phyloP scores from a whole-genome alignment of 768 basidiomycete species.

The Pleurotus pulmonarius region DNA sequence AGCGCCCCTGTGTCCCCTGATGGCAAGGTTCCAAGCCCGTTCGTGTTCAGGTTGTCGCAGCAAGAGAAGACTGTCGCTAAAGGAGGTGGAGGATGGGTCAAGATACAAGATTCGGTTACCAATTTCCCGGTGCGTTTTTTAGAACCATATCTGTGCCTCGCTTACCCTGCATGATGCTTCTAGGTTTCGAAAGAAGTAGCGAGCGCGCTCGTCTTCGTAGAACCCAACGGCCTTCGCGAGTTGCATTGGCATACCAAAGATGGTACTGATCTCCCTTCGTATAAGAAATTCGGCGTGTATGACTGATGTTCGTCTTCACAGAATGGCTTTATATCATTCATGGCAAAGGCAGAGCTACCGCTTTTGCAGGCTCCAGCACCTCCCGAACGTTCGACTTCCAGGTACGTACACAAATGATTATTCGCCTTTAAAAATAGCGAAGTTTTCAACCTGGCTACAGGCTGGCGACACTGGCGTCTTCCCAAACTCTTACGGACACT shows the following conservation, averaged over 20 bases:
- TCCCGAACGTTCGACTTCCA: conserved; percentile 15
- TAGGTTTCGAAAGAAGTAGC: conserved; percentile 12
- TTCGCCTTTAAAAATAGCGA: not conserved
- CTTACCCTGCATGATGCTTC: not conserved
- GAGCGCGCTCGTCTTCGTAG: conserved; percentile 12
- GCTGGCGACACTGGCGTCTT: conserved; percentile 15
- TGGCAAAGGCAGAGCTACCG: conserved; percentile 12
- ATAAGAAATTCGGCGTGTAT: not conserved
- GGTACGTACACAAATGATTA: not conserved
- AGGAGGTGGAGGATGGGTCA: conserved; percentile 14
- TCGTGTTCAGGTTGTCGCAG: conserved; percentile 12
- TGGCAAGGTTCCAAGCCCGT: conserved; percentile 14
- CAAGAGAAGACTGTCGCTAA: conserved; percentile 13
- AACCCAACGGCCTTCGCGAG: conserved; percentile 14
- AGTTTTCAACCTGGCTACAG: not conserved
- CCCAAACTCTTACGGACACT: conserved; percentile 14
- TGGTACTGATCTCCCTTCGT: not conserved
- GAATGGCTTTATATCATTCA: conserved; percentile 15
- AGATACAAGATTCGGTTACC: conserved; percentile 14
- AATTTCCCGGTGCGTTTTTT: conserved; percentile 10
- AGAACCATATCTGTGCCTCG: not conserved
- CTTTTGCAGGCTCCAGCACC: conserved; percentile 14
- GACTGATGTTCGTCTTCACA: not conserved
- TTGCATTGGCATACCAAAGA: conserved; percentile 15
- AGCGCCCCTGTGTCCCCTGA: conserved; percentile 11